Percentiles rank a stretch among this genome's conserved stretches.
phyloP scores from a whole-genome alignment of 2,329 filamentous ascomycete species.

The Keithomyces neogunnii region DNA sequence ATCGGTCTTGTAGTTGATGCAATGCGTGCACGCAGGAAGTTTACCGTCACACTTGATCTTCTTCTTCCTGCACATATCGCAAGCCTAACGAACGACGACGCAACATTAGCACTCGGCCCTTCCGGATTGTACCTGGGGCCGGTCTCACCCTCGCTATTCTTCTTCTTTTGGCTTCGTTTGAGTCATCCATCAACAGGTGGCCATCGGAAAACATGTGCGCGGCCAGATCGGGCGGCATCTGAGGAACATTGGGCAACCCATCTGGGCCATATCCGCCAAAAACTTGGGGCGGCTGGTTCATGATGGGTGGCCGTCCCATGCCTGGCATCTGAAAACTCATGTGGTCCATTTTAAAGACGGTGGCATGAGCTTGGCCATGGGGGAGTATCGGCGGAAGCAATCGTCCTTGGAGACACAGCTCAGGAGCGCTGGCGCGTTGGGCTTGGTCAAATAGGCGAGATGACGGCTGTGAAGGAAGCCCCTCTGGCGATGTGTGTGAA shows the following conservation, averaged over 20 bases:
- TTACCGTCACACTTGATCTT: conserved; percentile 99
- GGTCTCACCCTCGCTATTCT: conserved; percentile 72
- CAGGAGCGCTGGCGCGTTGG: not conserved
- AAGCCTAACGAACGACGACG: conserved; percentile 49
- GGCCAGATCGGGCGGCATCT: conserved; percentile 47
- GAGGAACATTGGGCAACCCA: conserved; percentile 44
- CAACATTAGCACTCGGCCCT: conserved; percentile 4
- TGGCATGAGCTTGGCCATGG: not conserved
- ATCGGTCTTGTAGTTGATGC: conserved; percentile 95
- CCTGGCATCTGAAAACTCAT: conserved; percentile 51
- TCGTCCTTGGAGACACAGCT: not conserved
- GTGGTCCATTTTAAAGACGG: conserved; percentile 29
- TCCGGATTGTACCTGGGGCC: not conserved
- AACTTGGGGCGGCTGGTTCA: conserved; percentile 61
- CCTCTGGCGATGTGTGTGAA: not conserved
- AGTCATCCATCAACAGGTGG: conserved; percentile 50
- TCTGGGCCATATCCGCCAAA: conserved; percentile 57
- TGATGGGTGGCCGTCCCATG: conserved; percentile 47
- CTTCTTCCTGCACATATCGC: conserved; percentile 93
- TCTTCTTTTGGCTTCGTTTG: conserved; percentile 77
- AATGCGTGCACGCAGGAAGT: conserved; percentile 89
- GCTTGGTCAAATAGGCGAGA: not conserved
- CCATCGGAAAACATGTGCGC: conserved; percentile 54
- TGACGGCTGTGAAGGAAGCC: not conserved
- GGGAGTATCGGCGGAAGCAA: not conserved